Base-by-base conservation (phyloP, 2,329 filamentous ascomycete genomes). In the Didymella sp. region DNA sequence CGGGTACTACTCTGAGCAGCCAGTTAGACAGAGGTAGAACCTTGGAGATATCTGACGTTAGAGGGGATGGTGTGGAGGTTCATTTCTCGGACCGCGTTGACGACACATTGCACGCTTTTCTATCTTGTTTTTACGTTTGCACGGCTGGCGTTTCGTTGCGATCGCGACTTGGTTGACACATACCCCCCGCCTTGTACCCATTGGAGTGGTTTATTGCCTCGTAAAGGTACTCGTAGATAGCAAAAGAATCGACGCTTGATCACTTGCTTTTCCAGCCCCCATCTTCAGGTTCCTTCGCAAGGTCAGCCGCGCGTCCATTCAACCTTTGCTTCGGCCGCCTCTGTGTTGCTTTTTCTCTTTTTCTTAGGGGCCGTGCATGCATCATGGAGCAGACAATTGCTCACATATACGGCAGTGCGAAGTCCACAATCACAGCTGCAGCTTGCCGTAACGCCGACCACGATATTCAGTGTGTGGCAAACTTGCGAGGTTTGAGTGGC, bases 151-250 rank as follows among this genome's bases (percentile, higher is more conserved):
- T 56, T 56, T 31, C 11, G 47, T 51, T 56, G 28, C 47, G 15
- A 43, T 51, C 43, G 53, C 53, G 22, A 51, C 53, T 49, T 56
- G 53, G 48, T 56, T 51, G 54, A 56, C 54, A 51, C 54, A 51
- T 56, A 56, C 54, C 54, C 51, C 51, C 54, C 35, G 21, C 31
- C 27, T 47, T 51, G 48, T 56, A 47, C 42, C 42, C 42, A 42
- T 31, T 51, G 42, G 35, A 47, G 42, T 45, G n/a, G 37, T 42
- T 13, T 25, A 31, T 51, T 42, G 42, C 41, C 11, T 40, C 35
- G 24, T 12, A 37, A 35, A 17, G 3, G 24, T 35, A 37, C 35
- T 27, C 1, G 24, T 48, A 56, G 54, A 56, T 43, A 43, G 30
- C 30, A 35, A 24, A 21, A 19, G 4, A 37, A 51, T 56, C 33